Evolutionary conservation across 257 asterid species (phyloP).

Genomic region (Solanum pinnatisectum): DNA sequence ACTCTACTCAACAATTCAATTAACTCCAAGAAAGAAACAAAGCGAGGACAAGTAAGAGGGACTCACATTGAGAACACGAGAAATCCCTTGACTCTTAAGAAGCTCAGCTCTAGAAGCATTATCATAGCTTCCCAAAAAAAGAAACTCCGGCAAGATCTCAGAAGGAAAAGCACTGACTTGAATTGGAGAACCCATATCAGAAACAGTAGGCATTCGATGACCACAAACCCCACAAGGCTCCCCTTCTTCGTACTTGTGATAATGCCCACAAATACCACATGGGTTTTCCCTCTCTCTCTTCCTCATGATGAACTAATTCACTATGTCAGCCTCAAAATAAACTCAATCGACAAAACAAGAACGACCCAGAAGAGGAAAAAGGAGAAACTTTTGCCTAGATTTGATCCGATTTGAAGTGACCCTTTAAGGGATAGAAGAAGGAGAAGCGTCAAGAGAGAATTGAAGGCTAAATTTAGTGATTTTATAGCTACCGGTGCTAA

Average conservation of each 20-base stretch:
- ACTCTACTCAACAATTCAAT: neutral
- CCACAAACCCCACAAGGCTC: conserved; percentile 89
- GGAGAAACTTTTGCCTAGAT: neutral
- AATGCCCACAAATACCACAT: conserved; percentile 86
- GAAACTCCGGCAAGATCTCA: conserved; percentile 93
- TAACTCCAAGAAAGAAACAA: neutral
- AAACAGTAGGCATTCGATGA: conserved; percentile 56
- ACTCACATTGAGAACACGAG: conserved; percentile 79
- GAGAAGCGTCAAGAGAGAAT: neutral
- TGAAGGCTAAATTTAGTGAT: neutral
- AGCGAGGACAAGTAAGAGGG: neutral
- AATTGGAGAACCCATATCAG: conserved; percentile 31
- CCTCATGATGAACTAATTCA: conserved; percentile 31
- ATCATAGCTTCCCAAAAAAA: conserved; percentile 84
- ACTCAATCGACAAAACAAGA: neutral
- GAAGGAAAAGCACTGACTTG: conserved; percentile 89
- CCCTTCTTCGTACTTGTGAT: conserved; percentile 93
- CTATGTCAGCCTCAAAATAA: neutral
- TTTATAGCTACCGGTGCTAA: neutral
- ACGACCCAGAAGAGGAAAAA: neutral
- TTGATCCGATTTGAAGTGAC: neutral
- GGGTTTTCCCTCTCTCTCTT: conserved; percentile 90
- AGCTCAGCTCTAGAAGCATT: conserved; percentile 92
- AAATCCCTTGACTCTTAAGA: conserved; percentile 88
- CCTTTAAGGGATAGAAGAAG: neutral